Evolutionary conservation across 176 grass and related monocot genomes (phyloP).

Genomic region (Bolboschoenus planiculmis): DNA sequence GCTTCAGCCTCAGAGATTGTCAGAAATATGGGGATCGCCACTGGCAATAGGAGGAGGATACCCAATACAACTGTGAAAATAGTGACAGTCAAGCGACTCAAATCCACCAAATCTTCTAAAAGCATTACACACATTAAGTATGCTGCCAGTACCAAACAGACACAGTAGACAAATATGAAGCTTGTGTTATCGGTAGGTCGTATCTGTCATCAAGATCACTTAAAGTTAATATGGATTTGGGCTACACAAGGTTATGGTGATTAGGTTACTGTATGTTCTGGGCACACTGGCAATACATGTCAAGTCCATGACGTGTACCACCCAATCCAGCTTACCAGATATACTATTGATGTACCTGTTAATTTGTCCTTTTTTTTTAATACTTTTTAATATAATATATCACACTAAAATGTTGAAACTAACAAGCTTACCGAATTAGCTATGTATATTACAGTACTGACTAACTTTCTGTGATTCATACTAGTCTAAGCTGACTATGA

Average conservation of each 20-base stretch:
- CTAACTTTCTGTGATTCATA: background rate
- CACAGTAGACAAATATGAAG: constrained; percentile 69
- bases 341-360: background rate
- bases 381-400: background rate
- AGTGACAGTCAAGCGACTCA: constrained; percentile 34
- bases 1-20: constrained; percentile 38
- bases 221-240: background rate
- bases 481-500: background rate
- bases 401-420: background rate
- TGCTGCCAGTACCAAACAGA: constrained; percentile 69
- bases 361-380: background rate
- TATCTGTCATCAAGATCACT: constrained; percentile 24
- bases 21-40: constrained; percentile 65
- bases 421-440: background rate
- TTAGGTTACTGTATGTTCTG: background rate
- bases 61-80: constrained; percentile 54
- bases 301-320: background rate
- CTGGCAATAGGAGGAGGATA: constrained; percentile 44
- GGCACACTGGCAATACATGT: background rate
- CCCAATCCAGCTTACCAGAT: background rate
- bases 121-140: constrained; percentile 88
- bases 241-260: background rate
- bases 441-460: background rate
- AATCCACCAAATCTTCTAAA: constrained; percentile 62
- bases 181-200: constrained; percentile 59